Evolutionary conservation across 768 basidiomycete species (phyloP), one percentile per base, ranked within the genome.

Genomic region (Leccinum pellstonianum): DNA sequence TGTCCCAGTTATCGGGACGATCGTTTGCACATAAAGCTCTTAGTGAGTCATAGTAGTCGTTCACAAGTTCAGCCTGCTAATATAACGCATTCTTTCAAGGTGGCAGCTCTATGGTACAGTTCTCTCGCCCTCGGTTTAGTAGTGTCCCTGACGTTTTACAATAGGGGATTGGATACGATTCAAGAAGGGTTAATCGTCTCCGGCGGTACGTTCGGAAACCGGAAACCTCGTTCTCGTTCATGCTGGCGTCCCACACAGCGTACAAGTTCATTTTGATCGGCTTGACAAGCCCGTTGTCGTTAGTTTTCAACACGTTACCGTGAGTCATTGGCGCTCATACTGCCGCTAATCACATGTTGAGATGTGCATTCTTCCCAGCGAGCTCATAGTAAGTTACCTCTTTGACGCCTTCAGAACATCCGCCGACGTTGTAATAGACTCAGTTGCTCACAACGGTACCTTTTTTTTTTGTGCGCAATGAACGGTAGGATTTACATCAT

Each of bases 241-340:
- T 12, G 17, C 52, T 6, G 23, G 6, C 19, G 14, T 11, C 7
- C 5, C 14, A 17, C 17, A 19, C n/a, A 66, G 59, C 15, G n/a
- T 66, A 59, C 47, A 68, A 64, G 27, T 55, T 51, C 33, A 37
- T 62, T 2, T 46, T 62, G 19, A 43, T 9, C 52, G 55, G 46
- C 15, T 11, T 59, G 2, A 2, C 5, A 15, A 23, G 41, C 14
- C 50, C 43, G 33, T 1, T 19, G 1, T 31, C 51, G 19, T 19
- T 9, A 10, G 27, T 27, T 27, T 29, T 29, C 7, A 4, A 4
- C 1, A 23, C 14, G 3, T 6, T 11, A 50, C 56, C 58, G 62
- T 67, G 35, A 55, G 65, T 61, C 7, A 9, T 46, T 31, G 33
- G 0, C 2, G n/a, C 11, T 38, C n/a, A 23, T 6, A 53, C 17